Conservation (phyloP, 441 rosid genomes). For the Erodium chrysanthum region DNA sequence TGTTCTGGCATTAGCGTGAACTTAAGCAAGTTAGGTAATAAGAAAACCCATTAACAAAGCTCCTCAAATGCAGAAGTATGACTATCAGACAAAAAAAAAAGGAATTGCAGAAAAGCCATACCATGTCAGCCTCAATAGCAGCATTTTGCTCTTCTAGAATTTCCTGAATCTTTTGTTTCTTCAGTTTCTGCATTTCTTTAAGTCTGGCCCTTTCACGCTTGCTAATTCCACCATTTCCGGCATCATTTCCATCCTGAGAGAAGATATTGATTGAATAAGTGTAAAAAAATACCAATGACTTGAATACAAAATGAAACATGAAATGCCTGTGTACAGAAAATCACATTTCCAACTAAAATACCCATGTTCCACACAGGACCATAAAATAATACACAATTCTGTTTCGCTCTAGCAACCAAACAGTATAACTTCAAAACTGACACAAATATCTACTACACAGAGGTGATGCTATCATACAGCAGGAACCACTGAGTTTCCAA, state of each 20-base stretch:
- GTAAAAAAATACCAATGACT: background rate
- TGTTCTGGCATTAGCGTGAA: constrained; percentile 45
- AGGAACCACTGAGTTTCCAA: background rate
- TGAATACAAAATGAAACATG: background rate
- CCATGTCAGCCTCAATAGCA: constrained; percentile 89
- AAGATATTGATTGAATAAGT: no score
- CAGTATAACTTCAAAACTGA: background rate
- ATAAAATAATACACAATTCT: background rate
- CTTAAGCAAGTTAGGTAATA: background rate
- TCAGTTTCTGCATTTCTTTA: constrained; percentile 73
- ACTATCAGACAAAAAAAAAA: background rate
- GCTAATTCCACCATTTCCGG: constrained; percentile 38
- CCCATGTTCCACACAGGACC: background rate
- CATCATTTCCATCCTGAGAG: constrained; percentile 43
- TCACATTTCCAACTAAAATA: background rate
- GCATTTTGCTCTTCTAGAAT: constrained; percentile 87
- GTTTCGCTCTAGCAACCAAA: background rate
- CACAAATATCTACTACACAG: no score
- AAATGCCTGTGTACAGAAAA: background rate
- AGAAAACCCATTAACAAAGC: background rate
- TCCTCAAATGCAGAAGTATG: background rate
- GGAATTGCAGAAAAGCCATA: constrained; percentile 17
- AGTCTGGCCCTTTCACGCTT: constrained; percentile 84
- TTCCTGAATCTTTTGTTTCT: constrained; percentile 88
- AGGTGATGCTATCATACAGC: no score